Evolutionary conservation across 306 rosid species (phyloP), one percentile per base, ranked within the genome.

Genomic region (Lotus japonicus): DNA sequence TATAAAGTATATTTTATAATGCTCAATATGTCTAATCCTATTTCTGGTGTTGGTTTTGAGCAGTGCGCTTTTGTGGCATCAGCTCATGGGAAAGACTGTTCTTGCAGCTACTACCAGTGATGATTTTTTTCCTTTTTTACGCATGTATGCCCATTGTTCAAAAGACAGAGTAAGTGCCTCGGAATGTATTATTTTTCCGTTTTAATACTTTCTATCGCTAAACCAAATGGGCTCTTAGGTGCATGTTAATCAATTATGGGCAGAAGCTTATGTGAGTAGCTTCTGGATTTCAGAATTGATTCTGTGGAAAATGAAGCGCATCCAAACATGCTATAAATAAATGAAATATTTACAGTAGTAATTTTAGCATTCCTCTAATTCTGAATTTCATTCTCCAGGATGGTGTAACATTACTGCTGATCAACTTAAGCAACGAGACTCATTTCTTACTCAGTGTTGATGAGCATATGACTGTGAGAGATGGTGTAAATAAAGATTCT

Each of bases 11-110:
- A 64, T 21, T 36, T 12, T 17, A 51, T 63, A 19, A 56, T 39
- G 52, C 41, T 56, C 43, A 64, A 38, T 48, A 38, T 66, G 56
- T 45, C 65, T 63, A 64, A 66, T 64, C 65, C 7, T 28, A 48
- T 9, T 55, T 58, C 21, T 61, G 64, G 19, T 70, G 48, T 75
- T 76, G 28, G 77, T 79, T 42, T 31, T 75, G 75, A 77, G 66
- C 11, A 94, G 99, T 76, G 97, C 99, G 17, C 96, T 94, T 60
- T 78, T 94, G 45, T 94, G 99, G 99, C 88, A 87, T 76, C 86
- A 77, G 72, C 96, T 94, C 49, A 94, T 94, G 96, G 99, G 96
- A 49, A 82, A 80, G 36, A 73, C 72, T 11, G 99, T 90, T 84
- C 90, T 94, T 51, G 51, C 78, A 45, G 84, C 85, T 55, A 2